Percentiles rank a stretch among this genome's conserved stretches.
Conservation (phyloP, 1,284 basidiomycete genomes). For the Cutaneotrichosporon sp. region DNA sequence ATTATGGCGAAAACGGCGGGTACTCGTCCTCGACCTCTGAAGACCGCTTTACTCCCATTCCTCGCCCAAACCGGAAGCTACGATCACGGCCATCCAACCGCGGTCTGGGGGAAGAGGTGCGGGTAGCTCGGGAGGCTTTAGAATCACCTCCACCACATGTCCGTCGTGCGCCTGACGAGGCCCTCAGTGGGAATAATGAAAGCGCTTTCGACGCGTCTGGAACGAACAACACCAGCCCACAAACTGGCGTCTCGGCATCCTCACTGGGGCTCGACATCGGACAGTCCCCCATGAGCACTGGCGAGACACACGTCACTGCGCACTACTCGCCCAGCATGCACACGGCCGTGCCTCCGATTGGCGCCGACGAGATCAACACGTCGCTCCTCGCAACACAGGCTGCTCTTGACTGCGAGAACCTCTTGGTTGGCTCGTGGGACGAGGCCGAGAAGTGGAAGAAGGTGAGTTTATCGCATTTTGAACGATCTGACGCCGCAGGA, state of each 20-base stretch:
- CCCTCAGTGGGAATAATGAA: not conserved
- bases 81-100: not conserved
- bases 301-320: slow-evolving; percentile 11
- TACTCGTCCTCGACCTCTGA: not conserved
- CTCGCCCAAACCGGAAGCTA: not conserved
- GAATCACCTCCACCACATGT: slow-evolving; percentile 7
- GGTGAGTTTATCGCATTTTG: slow-evolving; percentile 55
- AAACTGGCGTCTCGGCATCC: not conserved
- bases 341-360: slow-evolving; percentile 13
- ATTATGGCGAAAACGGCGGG: slow-evolving; percentile 4
- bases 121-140: slow-evolving; percentile 2
- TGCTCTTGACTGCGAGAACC: slow-evolving; percentile 66
- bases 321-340: not conserved
- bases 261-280: slow-evolving; percentile 3
- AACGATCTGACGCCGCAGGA: slow-evolving; percentile 36
- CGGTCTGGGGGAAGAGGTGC: not conserved
- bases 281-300: slow-evolving; percentile 6
- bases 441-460: slow-evolving; percentile 89
- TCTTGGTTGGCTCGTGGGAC: slow-evolving; percentile 72
- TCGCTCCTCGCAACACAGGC: slow-evolving; percentile 83
- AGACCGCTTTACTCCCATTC: slow-evolving; percentile 11
- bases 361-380: slow-evolving; percentile 70
- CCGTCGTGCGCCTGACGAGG: not conserved
- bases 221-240: slow-evolving; percentile 2
- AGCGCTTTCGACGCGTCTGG: slow-evolving; percentile 4